phyloP scores from a whole-genome alignment of 2,329 filamentous ascomycete species.

The Monilinia fructigena region DNA sequence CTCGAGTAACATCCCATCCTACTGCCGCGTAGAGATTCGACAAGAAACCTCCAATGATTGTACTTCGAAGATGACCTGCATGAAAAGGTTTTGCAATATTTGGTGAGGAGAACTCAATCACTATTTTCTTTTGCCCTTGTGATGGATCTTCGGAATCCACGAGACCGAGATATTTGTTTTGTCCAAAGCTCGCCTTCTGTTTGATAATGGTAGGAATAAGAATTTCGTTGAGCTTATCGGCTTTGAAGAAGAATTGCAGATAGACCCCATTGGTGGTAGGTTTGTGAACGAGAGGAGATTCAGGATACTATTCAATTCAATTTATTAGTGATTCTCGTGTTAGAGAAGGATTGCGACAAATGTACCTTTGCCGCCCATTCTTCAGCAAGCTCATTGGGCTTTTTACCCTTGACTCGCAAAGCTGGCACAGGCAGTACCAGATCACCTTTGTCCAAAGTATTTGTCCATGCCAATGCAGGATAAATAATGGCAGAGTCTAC shows the following conservation, averaged over 20 bases:
- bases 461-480: conserved; percentile 74
- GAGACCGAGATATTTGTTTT: conserved; percentile 59
- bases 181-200: conserved; percentile 61
- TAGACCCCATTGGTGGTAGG: conserved; percentile 67
- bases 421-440: conserved; percentile 75
- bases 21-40: conserved; percentile 66
- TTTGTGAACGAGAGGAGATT: conserved; percentile 68
- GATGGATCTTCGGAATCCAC: conserved; percentile 60
- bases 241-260: conserved; percentile 77
- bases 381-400: conserved; percentile 59
- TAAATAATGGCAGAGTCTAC: conserved; percentile 71
- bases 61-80: conserved; percentile 71
- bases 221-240: conserved; percentile 61
- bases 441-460: conserved; percentile 78
- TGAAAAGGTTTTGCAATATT: conserved; percentile 86
- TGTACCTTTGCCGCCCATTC: conserved; percentile 61
- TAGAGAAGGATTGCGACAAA: neutral
- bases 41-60: conserved; percentile 73
- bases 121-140: conserved; percentile 50
- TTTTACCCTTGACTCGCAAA: conserved; percentile 72
- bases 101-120: conserved; percentile 81
- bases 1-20: conserved; percentile 67
- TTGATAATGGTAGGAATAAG: conserved; percentile 69
- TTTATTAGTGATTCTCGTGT: conserved; percentile 24
- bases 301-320: conserved; percentile 58